Base-by-base conservation (phyloP, 2,329 filamentous ascomycete genomes). In the Curvularia spicifera region DNA sequence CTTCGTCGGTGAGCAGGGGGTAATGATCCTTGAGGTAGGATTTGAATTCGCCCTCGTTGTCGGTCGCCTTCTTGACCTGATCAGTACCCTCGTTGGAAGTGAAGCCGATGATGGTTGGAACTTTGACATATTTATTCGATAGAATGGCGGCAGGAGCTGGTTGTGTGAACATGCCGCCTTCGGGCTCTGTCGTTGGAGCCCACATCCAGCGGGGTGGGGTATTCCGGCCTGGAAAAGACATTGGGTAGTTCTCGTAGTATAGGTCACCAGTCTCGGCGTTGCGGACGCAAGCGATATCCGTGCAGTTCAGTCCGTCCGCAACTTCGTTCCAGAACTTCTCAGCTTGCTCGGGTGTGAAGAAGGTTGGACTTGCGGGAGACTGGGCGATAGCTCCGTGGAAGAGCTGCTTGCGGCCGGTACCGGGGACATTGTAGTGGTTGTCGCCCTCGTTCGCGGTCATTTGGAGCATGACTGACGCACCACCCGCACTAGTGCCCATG, bases 1-100 rank as follows among this genome's bases (percentile, higher is more conserved):
- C 82, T 56, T 83, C 82, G 66, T 84, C 83, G 3, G 84, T 77
- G 2, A 85, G 78, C 0, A 85, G 72, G 4, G 85, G 78, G 35
- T 82, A 74, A 59, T 74, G 72, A 51, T 74, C 71, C 55, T 70
- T 69, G 33, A 74, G 61, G 59, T 74, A 74, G 44, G 62, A 60
- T 51, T 71, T 73, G 56, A 74, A 71, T 13, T 72, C 72, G 74
- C 74, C 53, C 76, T 81, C 37, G 64, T 71, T 56, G 67, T 82
- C 66, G 58, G 72, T 65, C 31, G 61, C 43, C 69, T 71, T 68
- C 68, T 73, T 64, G 69, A 81, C 68, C 68, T 80, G 48, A 69
- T 79, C 65, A 66, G 78, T 61, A 75, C 79, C 64, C 74, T 81
- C 67, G 56, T 74, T 74, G 40, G 71, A 67, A 12, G 72, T 74